Evolutionary conservation across 1,284 basidiomycete species (phyloP), one percentile per base, ranked within the genome.

Genomic region (Anthracocystis walkeri): DNA sequence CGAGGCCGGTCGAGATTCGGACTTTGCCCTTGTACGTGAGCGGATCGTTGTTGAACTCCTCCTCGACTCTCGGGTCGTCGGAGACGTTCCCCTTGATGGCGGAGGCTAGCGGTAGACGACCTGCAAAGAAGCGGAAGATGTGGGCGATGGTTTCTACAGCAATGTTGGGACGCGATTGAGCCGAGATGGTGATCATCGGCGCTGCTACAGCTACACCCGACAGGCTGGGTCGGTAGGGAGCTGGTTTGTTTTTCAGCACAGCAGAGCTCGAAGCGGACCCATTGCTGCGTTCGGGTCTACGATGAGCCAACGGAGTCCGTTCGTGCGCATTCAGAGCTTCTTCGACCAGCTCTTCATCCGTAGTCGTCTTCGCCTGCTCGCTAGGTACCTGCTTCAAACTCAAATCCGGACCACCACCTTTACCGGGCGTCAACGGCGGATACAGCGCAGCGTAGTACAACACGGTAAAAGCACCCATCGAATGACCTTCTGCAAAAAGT

Each of bases 21-120:
- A 89, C 77, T 44, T 82, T 81, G 18, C 87, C 88, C 62, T 87
- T 86, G 79, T 89, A 89, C 35, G 87, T 87, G 10, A 87, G 75
- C 0, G 82, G 81, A 56, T 86, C 86, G 20, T 81, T 85, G 83
- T 79, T 44, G 40, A 71, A 71, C 35, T 76, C 76, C 18, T 62
- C 64, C 29, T 82, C 70, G 6, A 88, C 87, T 14, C 87, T 73
- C 0, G 87, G 87, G 83, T 89, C 88, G 72, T 88, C 87, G n/a
- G 86, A 87, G 18, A 87, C 86, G 45, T 88, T 88, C 44, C 88
- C 87, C 81, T 73, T 78, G 62, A 88, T 86, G 40, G 86, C 86
- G 33, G 84, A 80, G 5, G 86, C 86, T 18, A 88, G 66, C 4
- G 88, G 87, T 4, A 88, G 77, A 2, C 85, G 82, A 18, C 86